These are phyloP conservation scores for Viridothelium virens DNA, from an alignment of 495 filamentous ascomycete species.

Conservation along the genomic window DNA sequence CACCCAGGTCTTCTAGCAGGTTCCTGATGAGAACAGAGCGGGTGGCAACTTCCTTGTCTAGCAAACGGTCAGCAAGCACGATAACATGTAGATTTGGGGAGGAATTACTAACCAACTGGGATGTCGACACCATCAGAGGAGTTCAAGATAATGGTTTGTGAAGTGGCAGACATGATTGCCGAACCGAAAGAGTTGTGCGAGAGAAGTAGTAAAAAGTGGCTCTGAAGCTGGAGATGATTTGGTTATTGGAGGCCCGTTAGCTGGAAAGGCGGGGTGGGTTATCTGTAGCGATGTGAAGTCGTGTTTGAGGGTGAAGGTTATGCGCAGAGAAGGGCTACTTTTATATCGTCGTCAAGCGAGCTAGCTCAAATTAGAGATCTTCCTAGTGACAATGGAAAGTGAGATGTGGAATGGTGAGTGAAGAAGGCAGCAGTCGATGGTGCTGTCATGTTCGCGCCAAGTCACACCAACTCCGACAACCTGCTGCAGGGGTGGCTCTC, in stretches of 20 bases:
- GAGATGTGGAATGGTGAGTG: background rate
- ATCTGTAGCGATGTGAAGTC: background rate
- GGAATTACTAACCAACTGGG: background rate
- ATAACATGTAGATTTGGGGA: background rate
- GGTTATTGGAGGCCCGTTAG: background rate
- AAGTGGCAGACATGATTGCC: background rate
- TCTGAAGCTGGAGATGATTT: background rate
- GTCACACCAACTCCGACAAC: background rate
- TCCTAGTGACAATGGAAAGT: background rate
- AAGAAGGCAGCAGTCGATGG: background rate
- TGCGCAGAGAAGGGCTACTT: background rate
- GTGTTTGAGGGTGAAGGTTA: background rate
- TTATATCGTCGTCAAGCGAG: background rate
- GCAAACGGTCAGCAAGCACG: constrained; percentile 49
- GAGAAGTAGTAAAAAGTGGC: background rate
- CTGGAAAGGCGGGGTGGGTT: background rate
- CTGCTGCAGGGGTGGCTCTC: too few species aligned
- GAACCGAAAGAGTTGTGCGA: background rate
- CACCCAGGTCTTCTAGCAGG: constrained; percentile 87
- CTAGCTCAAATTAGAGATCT: background rate
- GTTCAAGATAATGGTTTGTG: constrained; percentile 7
- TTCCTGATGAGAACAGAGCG: constrained; percentile 95
- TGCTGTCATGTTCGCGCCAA: background rate
- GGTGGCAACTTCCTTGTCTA: constrained; percentile 58
- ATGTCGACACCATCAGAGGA: constrained; percentile 8